phyloP scores from a whole-genome alignment of 2,329 filamentous ascomycete genomes.

The Orbilia blumenaviensis region DNA sequence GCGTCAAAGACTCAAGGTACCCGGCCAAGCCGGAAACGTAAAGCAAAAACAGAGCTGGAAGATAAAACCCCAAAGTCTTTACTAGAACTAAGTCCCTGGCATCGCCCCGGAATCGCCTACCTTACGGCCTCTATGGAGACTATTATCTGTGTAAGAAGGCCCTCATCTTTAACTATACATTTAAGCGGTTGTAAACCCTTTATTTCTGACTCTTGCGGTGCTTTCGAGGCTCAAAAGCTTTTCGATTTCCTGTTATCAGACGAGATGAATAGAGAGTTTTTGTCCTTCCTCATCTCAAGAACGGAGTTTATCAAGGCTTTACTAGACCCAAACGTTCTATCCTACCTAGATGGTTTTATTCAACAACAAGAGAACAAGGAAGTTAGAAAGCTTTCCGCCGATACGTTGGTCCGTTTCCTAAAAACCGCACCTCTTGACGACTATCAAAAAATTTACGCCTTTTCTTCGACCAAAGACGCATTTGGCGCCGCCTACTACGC shows the following conservation, averaged over 20 bases:
- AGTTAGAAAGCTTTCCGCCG: neutral
- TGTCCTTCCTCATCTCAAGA: neutral
- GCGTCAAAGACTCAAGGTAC: neutral
- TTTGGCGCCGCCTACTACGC: neutral
- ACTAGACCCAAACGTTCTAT: neutral
- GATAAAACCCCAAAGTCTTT: neutral
- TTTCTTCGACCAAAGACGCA: neutral
- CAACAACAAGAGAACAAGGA: neutral
- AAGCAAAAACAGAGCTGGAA: neutral
- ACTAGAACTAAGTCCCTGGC: neutral
- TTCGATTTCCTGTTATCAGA: neutral
- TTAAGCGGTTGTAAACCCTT: neutral
- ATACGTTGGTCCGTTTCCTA: neutral
- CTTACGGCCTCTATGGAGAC: neutral
- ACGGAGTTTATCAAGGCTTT: constrained; percentile 7
- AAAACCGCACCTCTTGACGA: neutral
- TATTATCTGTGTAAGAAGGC: neutral
- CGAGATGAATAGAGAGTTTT: neutral
- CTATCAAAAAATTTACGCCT: neutral
- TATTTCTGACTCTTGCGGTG: too few relatives aligned
- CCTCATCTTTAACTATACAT: neutral
- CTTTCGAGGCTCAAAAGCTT: neutral
- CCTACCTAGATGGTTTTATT: neutral
- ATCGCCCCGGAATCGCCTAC: neutral
- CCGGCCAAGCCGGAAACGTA: neutral